Conservation (phyloP, 2,329 filamentous ascomycete genomes). For the Aspergillus oerlinghausenensis region DNA sequence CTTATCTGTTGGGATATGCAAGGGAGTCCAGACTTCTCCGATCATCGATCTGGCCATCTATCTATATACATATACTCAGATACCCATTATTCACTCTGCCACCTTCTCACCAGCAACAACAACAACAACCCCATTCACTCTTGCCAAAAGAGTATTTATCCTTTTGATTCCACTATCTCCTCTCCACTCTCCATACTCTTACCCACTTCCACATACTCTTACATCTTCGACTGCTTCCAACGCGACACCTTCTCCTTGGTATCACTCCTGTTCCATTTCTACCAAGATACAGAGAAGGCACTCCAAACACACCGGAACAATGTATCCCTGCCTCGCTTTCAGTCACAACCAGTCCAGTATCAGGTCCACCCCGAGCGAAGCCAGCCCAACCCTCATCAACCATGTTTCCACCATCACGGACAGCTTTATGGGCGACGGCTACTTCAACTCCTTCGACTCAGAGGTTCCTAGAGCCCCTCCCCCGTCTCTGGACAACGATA, state of each 20-base stretch:
- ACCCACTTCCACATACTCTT: background rate
- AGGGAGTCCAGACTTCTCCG: constrained; percentile 22
- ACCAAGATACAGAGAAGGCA: background rate
- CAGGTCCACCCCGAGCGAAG: constrained; percentile 18
- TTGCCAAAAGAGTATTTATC: constrained; percentile 3
- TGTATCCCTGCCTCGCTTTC: constrained; percentile 21
- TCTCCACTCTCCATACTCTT: background rate
- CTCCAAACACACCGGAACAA: constrained; percentile 8
- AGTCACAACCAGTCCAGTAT: constrained; percentile 18
- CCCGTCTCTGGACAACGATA: constrained; percentile 36
- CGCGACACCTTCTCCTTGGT: background rate
- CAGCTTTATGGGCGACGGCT: constrained; percentile 15
- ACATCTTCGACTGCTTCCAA: background rate
- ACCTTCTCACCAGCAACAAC: constrained; percentile 1
- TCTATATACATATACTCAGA: constrained; percentile 3
- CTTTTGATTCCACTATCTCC: background rate
- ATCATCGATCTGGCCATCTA: constrained; percentile 22
- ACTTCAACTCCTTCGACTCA: constrained; percentile 25
- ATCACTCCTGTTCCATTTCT: background rate
- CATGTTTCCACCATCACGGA: constrained; percentile 17
- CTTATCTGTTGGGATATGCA: constrained; percentile 24
- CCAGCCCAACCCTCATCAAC: constrained; percentile 12
- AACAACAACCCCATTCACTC: background rate
- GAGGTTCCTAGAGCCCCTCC: constrained; percentile 33
- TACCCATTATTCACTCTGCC: background rate